Base-by-base conservation (phyloP, 768 basidiomycete genomes). In the Podaxis sp. region DNA sequence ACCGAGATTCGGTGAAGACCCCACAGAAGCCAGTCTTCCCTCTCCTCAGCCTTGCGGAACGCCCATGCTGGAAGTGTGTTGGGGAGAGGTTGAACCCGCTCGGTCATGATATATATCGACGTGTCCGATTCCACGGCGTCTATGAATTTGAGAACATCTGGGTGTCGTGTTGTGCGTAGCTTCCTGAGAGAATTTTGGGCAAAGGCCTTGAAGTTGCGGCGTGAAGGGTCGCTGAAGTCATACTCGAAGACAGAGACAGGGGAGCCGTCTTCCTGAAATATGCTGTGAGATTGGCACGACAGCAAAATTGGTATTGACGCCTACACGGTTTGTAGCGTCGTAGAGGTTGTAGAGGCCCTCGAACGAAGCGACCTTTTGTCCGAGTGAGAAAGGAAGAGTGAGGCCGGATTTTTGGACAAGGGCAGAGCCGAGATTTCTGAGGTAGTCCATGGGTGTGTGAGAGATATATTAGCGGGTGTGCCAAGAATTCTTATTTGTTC, bases 381-480 rank as follows among this genome's bases (percentile, higher is more conserved):
- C 95, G 4, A 97, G 82, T 3, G 87, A 84, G 70, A 96, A 98
- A 0, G 96, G 95, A 24, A 96, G 80, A 66, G 90, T 90, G 13
- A 98, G 82, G 25, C 95, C 95, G 7, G 95, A 95, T 69, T 95
- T 96, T 69, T 93, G 90, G 2, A 98, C 92, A n/a, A 97, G 82
- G 50, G 87, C 91, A 58, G 90, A 91, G 38, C 93, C 93, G 15
- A 94, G 80, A 36, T 80, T 92, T 67, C 91, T 82, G 62, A 94
- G 76, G 70, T 93, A 92, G 66, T 94, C 93, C 93, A 94, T 94
- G 40, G 40, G 66, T 22, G 43, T 54, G 41, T 29, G 33, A 8
- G 53, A 36, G 46, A 50, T 40, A 46, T 24, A 55, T 24, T 24
- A 3, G 24, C 19, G 24, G 29, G 47, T 57, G 27, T 46, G 43